These are phyloP conservation scores for Sorghum bicolor DNA, from an alignment of 176 grass and related monocot genomes.

Conservation along the genomic window DNA sequence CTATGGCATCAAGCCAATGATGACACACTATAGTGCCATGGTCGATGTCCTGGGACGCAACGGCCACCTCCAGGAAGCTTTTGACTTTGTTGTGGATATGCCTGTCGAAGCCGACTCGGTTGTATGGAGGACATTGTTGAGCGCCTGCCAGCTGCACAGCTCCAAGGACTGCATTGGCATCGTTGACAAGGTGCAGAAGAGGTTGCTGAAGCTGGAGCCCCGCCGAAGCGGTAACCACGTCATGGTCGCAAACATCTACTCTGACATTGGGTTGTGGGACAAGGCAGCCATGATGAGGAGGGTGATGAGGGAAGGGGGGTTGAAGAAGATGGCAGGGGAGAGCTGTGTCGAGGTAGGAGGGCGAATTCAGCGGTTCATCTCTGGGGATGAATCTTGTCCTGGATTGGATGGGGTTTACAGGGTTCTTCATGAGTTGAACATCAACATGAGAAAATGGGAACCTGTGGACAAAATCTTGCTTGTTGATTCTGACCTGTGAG, in stretches of 20 bases:
- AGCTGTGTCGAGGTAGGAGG: constrained; percentile 51
- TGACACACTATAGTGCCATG: constrained; percentile 62
- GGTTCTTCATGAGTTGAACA: constrained; percentile 31
- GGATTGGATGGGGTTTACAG: constrained; percentile 19
- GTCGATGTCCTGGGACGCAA: constrained; percentile 60
- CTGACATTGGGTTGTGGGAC: constrained; percentile 45
- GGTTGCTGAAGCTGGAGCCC: constrained; percentile 51
- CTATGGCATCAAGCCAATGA: constrained; percentile 43
- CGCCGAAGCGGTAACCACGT: constrained; percentile 47
- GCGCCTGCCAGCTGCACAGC: constrained; percentile 51
- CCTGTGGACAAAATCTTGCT: not conserved
- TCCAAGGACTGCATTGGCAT: constrained; percentile 41
- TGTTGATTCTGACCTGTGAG: constrained; percentile 5
- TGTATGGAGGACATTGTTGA: constrained; percentile 60
- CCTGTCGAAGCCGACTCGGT: constrained; percentile 22
- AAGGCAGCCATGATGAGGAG: constrained; percentile 39
- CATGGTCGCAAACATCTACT: constrained; percentile 51
- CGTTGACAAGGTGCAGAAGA: constrained; percentile 40
- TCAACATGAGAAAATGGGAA: constrained; percentile 41
- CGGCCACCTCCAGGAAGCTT: constrained; percentile 43
- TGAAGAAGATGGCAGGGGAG: constrained; percentile 61
- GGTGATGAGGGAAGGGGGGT: constrained; percentile 50
- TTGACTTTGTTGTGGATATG: constrained; percentile 46
- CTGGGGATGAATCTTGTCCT: constrained; percentile 39
- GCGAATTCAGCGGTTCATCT: constrained; percentile 24